Conservation (phyloP, 192 early-diverging fungal genomes). For the Jimgerdemannia lactiflua region DNA sequence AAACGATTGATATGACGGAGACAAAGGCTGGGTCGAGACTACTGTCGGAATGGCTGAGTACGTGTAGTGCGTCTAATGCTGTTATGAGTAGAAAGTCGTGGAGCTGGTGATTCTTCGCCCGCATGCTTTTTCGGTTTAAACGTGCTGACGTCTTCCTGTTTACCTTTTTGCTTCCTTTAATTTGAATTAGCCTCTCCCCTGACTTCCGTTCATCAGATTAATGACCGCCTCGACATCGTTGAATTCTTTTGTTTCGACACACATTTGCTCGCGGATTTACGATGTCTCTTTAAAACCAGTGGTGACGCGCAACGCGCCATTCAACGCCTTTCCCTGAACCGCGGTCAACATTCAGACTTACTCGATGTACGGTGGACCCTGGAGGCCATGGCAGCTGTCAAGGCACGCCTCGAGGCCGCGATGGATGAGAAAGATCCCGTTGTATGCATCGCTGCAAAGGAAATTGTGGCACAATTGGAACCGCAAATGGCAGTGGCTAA, state of each 20-base stretch:
- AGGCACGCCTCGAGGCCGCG: conserved; percentile 19
- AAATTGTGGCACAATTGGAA: conserved; percentile 34
- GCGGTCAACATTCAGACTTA: conserved; percentile 60
- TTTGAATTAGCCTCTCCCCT: conserved; percentile 59
- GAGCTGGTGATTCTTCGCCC: no score
- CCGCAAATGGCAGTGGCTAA: conserved; percentile 35
- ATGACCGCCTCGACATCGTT: conserved; percentile 70
- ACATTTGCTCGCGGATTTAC: conserved; percentile 51
- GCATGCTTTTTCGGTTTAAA: not conserved
- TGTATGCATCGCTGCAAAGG: conserved; percentile 1
- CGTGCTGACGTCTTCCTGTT: not conserved
- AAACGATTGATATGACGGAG: conserved; percentile 72
- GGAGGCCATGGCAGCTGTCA: conserved; percentile 45
- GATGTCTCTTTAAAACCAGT: conserved; percentile 44
- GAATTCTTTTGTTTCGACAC: conserved; percentile 60
- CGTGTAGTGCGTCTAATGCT: not conserved
- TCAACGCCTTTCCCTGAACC: conserved; percentile 66
- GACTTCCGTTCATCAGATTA: conserved; percentile 60
- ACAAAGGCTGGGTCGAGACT: conserved; percentile 79
- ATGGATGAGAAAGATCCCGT: not conserved
- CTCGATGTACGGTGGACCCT: conserved; percentile 58
- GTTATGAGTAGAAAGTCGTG: no score
- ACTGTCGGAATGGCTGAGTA: conserved; percentile 64
- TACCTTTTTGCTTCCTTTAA: not conserved
- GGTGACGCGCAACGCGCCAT: conserved; percentile 68